These are phyloP conservation scores for Fusarium phyllophilum DNA, from an alignment of 2,329 filamentous ascomycete species.

Conservation along the genomic window DNA sequence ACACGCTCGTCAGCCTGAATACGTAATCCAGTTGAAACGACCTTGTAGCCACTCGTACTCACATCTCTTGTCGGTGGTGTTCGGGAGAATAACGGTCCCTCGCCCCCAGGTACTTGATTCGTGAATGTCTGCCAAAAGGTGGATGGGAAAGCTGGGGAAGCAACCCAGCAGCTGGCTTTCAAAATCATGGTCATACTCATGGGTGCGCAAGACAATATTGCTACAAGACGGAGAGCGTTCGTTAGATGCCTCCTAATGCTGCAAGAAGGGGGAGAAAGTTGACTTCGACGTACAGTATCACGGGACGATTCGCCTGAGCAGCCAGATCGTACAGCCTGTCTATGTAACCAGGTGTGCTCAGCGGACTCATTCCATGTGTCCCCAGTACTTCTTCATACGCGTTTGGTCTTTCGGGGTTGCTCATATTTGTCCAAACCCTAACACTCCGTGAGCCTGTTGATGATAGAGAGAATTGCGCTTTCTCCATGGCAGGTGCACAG, in stretches of 20 bases:
- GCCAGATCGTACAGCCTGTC: not conserved
- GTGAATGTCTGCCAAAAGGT: not conserved
- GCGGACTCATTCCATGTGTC: not conserved
- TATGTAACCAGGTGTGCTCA: not conserved
- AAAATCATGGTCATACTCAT: not conserved
- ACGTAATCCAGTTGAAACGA: accelerated
- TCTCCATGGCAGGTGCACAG: accelerated
- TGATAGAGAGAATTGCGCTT: not conserved
- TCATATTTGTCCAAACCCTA: not conserved
- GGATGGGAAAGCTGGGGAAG: not conserved
- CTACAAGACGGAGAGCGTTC: accelerated
- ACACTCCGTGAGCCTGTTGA: accelerated
- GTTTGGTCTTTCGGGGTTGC: not conserved
- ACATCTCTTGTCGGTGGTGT: not conserved
- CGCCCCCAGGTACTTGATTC: not conserved
- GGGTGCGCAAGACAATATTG: accelerated
- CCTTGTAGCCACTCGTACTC: not conserved
- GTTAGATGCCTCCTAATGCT: accelerated
- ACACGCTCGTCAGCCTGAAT: not conserved
- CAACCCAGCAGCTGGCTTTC: not conserved
- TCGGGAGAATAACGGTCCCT: not conserved
- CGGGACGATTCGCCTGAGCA: not conserved
- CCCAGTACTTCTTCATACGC: not conserved
- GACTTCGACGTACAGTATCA: not conserved
- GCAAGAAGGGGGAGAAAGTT: accelerated